These are phyloP conservation scores for Chalara sp. DNA, from an alignment of 2,329 filamentous ascomycete species.

Conservation along the genomic window DNA sequence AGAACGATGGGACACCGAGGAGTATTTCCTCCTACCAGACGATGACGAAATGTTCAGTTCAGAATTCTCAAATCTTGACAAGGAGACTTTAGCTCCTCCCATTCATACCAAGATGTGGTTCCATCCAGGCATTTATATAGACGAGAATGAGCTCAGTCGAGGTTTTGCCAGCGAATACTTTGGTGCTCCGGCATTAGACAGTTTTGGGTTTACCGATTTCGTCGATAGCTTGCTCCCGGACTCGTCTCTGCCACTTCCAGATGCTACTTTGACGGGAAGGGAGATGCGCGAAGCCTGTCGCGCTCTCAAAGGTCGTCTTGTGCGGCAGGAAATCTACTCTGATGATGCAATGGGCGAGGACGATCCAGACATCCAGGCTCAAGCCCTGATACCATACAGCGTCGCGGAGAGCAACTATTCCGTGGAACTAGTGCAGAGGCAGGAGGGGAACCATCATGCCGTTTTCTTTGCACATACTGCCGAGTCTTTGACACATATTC, in stretches of 20 bases:
- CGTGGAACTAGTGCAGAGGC: not conserved
- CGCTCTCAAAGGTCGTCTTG: not conserved
- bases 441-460: not conserved
- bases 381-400: not conserved
- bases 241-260: not conserved
- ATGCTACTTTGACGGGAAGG: not conserved
- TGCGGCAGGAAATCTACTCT: not conserved
- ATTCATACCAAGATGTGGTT: not conserved
- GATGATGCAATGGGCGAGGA: not conserved
- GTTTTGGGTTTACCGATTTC: too few species aligned
- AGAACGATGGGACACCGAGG: constrained; percentile 1
- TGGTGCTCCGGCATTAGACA: too few species aligned
- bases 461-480: not conserved
- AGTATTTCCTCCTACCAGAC: too few species aligned
- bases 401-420: not conserved
- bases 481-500: not conserved
- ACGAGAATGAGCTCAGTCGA: not conserved
- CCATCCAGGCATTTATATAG: not conserved
- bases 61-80: not conserved
- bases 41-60: not conserved
- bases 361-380: too few species aligned
- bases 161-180: not conserved
- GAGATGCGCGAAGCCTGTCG: not conserved
- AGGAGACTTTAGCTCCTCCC: not conserved
- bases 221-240: not conserved